Percentiles rank a stretch among this genome's conserved stretches.
Conservation (phyloP, 371 early-diverging fungal species). For the Syncephalis fuscata region DNA sequence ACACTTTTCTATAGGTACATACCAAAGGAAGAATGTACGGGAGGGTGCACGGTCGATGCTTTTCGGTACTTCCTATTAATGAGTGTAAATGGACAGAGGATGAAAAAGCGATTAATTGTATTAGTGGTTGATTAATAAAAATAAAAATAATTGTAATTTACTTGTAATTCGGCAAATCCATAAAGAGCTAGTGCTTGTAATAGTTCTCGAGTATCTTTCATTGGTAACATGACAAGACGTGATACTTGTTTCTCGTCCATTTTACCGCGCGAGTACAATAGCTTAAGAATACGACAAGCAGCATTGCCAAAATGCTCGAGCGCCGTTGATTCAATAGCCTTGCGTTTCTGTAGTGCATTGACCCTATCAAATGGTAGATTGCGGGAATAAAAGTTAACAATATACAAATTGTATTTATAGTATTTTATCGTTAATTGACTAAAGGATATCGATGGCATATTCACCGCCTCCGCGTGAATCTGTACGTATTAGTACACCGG, state of each 20-base stretch:
- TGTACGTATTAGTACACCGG: too few relatives aligned
- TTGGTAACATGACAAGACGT: constrained; percentile 49
- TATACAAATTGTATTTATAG: too few relatives aligned
- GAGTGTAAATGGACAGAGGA: not conserved
- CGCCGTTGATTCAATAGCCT: constrained; percentile 36
- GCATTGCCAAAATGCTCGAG: constrained; percentile 58
- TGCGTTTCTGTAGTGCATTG: too few relatives aligned
- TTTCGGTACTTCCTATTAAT: constrained; percentile 60
- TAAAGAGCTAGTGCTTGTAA: constrained; percentile 40
- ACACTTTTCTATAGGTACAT: constrained; percentile 43
- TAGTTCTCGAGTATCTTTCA: constrained; percentile 51
- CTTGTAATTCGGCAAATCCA: constrained; percentile 54
- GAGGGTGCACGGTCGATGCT: constrained; percentile 73
- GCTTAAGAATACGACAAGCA: constrained; percentile 50
- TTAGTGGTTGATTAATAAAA: too few relatives aligned
- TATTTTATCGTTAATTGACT: too few relatives aligned
- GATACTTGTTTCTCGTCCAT: constrained; percentile 62
- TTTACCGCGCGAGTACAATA: constrained; percentile 60
- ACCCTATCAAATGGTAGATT: too few relatives aligned
- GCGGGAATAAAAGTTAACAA: too few relatives aligned
- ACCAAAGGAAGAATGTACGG: constrained; percentile 72
- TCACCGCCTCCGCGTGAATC: too few relatives aligned
- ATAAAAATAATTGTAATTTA: constrained; percentile 12
- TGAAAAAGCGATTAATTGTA: not conserved
- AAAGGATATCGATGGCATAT: too few relatives aligned